Evolutionary conservation across 2,329 filamentous ascomycete genomes (phyloP), one percentile per base, ranked within the genome.

Genomic region (Aulographum hederae): DNA sequence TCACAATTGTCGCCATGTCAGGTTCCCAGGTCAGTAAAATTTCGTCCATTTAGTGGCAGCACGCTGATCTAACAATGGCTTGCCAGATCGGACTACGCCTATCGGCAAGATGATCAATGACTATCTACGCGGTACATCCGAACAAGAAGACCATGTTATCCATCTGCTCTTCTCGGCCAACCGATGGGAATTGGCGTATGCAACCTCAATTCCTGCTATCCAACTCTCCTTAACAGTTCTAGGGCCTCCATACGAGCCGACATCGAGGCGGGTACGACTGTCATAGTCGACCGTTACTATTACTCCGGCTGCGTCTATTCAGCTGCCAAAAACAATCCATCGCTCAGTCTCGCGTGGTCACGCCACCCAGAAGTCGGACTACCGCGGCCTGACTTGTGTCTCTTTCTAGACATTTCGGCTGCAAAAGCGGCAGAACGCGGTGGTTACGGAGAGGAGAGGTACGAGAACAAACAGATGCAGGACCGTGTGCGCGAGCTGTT

Each of bases 231-330:
- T 25, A 6, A 4, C n/a, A n/a, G n/a, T 16, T 26, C 12, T 23
- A 54, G 52, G 8, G 34, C 46, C 5, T 45, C 44, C 2, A 61
- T 63, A 18, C 41, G 46, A 37, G 31, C 43, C 15, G 47, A 50
- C 5, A 59, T 94, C 4, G 56, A 60, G 1, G 52, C 60, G 2
- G 85, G 86, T 6, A 73, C 65, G 14, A 89, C 72, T 0, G 65
- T 98, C 19, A 62, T 98, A 25, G 74, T 86, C 41, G 89, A 98
- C 53, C 74, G 89, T 30, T 98, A 95, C 58, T 92, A 91, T 51
- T 86, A 93, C 60, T 89, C 79, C 14, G 89, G 89, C 33, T 79
- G 85, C 35, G 82, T 94, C 31, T 98, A 95, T 58, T 82, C 76
- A 16, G 81, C 82, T 0, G 86, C 89, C 3, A 95, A 95, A 50